Base-by-base conservation (phyloP, 257 asterid genomes). In the Scutellaria galericulata region DNA sequence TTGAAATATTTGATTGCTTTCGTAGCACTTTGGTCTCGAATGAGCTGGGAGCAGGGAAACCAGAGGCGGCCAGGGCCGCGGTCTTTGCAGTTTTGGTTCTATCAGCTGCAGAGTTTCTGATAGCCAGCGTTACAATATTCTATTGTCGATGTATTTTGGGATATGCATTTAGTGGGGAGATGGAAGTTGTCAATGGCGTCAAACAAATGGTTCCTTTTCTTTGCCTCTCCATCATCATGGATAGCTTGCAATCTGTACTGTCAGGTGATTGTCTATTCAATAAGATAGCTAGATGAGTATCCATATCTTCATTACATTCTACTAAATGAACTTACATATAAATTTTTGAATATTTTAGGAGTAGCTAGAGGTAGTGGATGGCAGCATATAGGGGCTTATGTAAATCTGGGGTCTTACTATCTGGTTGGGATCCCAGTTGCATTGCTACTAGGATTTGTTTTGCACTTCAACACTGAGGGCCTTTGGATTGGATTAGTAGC, bases 291-390 rank as follows among this genome's bases (percentile, higher is more conserved):
- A 31, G 4, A 2, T 2, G 37, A 18, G 18, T 31, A 2, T 31
- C 37, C 37, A 31, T 18, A 3, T 31, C 37, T 31, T 31, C 37
- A 31, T 31, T 31, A 31, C 37, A 31, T 13, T 11, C 0, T 57
- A 7, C 7, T n/a, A 41, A 1, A 57, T 7, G 1, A 63, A 35
- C 9, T 12, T 5, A n/a, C 0, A 31, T 3, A 31, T 31, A 31
- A 2, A 31, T 3, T 64, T 8, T 9, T 11, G 5, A 56, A n/a
- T 15, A 14, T 2, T 37, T 53, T 86, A 87, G 97, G 98, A 31
- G 93, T 89, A 12, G 96, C 96, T 7, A 85, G 96, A 83, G 97
- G 96, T 15, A 79, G 91, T 6, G 98, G 98, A 53, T 93, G 96
- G 96, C 96, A 93, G 78, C 93, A 86, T 14, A 53, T 93, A 7